Evolutionary conservation across 495 filamentous ascomycete species (phyloP).

Genomic region (Aspergillus ostianus): DNA sequence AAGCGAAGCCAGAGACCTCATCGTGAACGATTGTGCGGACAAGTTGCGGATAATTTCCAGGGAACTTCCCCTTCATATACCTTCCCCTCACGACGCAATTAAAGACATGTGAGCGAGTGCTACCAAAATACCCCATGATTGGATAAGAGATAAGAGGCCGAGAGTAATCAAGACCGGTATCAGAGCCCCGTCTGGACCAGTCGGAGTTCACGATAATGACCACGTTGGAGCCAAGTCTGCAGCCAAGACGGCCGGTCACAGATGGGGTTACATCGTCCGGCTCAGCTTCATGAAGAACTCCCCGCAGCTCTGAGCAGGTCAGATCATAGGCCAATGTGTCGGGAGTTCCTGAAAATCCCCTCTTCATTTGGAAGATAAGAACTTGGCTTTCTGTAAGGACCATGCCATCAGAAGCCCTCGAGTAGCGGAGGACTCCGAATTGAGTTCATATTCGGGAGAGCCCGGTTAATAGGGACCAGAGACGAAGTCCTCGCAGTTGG

Average conservation of each 20-base stretch:
- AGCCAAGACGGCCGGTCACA: conserved; percentile 6
- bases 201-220: conserved; percentile 8
- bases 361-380: not conserved
- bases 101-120: not conserved
- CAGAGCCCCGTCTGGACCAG: not conserved
- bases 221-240: conserved; percentile 22
- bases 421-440: too few relatives aligned
- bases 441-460: too few relatives aligned
- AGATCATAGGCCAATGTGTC: not conserved
- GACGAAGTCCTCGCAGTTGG: too few relatives aligned
- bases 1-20: conserved; percentile 8
- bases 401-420: too few relatives aligned
- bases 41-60: not conserved
- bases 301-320: not conserved
- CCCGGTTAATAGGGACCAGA: too few relatives aligned
- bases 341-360: not conserved
- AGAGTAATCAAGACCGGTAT: not conserved
- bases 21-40: not conserved
- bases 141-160: not conserved
- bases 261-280: not conserved
- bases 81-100: not conserved
- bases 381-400: too few relatives aligned
- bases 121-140: not conserved
- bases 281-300: not conserved
- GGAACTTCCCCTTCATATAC: not conserved